Conservation (phyloP, 2,329 filamentous ascomycete genomes). For the Fusarium longipes region DNA sequence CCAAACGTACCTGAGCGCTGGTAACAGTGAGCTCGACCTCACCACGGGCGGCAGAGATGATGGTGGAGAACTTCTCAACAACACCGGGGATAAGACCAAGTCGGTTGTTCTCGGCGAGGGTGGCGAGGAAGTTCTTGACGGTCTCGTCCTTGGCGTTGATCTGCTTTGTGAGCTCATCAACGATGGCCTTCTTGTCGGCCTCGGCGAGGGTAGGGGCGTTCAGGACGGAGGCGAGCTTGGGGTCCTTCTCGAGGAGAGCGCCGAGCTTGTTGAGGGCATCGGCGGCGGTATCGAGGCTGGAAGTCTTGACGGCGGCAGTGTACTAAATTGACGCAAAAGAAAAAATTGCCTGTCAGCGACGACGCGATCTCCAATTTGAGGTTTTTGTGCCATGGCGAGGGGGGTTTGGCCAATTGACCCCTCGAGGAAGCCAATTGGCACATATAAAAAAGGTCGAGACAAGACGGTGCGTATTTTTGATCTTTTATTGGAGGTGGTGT, state of each 20-base stretch:
- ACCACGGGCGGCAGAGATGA: conserved; percentile 90
- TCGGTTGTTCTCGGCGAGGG: conserved; percentile 96
- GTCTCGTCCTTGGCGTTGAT: conserved; percentile 80
- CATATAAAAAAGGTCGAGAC: background rate
- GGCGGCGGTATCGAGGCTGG: conserved; percentile 84
- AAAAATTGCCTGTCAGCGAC: conserved; percentile 42
- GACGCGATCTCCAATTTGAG: conserved; percentile 42
- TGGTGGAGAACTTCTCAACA: conserved; percentile 83
- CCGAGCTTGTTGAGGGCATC: conserved; percentile 79
- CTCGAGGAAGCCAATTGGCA: conserved; percentile 38
- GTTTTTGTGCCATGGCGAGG: conserved; percentile 33
- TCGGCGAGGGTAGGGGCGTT: conserved; percentile 80
- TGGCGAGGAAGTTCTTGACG: conserved; percentile 91
- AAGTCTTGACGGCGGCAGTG: conserved; percentile 92
- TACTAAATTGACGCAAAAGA: conserved; percentile 72
- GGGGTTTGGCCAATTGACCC: conserved; percentile 11
- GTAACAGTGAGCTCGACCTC: conserved; percentile 95
- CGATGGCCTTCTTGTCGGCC: conserved; percentile 85
- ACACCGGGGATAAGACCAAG: conserved; percentile 84
- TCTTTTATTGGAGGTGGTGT: conserved; percentile 48
- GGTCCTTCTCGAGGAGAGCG: conserved; percentile 80
- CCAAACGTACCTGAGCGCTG: conserved; percentile 79
- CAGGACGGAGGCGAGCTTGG: conserved; percentile 82
- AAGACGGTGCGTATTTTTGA: background rate
- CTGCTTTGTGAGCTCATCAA: conserved; percentile 89